Percentiles rank a stretch among this genome's conserved stretches.
These are phyloP conservation scores for Zymoseptoria brevis DNA, from an alignment of 2,329 filamentous ascomycete genomes.

Conservation along the genomic window DNA sequence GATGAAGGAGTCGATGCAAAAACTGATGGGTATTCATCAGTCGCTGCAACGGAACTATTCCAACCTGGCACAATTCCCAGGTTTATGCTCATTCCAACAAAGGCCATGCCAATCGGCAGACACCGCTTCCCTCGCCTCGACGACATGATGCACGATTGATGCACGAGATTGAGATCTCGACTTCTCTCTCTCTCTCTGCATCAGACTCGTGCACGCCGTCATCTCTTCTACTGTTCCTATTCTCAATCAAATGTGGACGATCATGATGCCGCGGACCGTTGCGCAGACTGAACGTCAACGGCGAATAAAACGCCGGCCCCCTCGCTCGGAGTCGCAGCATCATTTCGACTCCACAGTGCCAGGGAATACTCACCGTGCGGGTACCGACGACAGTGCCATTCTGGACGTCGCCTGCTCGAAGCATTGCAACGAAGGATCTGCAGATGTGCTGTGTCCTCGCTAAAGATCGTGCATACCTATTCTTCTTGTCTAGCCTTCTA, in stretches of 20 bases:
- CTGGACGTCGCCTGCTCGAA: too few species aligned
- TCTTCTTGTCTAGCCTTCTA: too few species aligned
- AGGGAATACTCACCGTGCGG: too few species aligned
- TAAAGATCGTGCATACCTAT: too few species aligned
- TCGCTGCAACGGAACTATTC: background rate
- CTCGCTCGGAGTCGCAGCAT: too few species aligned
- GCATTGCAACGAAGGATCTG: too few species aligned
- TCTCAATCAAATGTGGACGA: background rate
- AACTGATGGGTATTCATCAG: background rate
- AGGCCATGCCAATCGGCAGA: background rate
- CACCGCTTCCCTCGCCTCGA: background rate
- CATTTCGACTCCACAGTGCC: too few species aligned
- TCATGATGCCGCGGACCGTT: background rate
- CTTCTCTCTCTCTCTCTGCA: background rate
- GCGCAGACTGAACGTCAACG: background rate
- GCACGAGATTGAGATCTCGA: too few species aligned
- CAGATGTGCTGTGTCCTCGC: too few species aligned
- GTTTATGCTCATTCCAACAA: background rate
- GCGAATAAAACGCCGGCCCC: too few species aligned
- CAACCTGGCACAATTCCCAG: background rate
- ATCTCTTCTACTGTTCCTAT: background rate
- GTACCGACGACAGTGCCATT: too few species aligned
- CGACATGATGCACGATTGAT: too few species aligned
- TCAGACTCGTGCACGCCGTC: background rate
- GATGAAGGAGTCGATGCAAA: background rate